Evolutionary conservation across 805 yeast genomes (phyloP), one percentile per base, ranked within the genome.

Genomic region (Yarrowia sp.): DNA sequence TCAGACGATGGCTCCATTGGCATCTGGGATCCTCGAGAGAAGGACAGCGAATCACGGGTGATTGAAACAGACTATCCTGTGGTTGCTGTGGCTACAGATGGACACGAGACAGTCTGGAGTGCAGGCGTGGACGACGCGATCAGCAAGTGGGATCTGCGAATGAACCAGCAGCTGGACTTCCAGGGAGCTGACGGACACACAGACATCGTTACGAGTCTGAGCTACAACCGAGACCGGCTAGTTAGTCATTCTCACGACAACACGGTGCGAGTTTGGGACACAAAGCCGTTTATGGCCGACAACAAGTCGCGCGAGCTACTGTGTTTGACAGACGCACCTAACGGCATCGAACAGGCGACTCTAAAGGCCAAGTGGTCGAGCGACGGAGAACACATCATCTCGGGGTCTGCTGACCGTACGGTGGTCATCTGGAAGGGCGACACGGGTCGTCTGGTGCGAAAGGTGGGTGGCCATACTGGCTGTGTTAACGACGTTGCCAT

Each of bases 81-180:
- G 0, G 71, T 87, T 19, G 76, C 88, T 0, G 81, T 82, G 6
- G 79, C 77, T 7, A 67, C 74, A 63, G 78, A 66, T 67, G 67
- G 70, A 2, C 84, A 81, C 1, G 70, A 73, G 14, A 71, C 74
- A 13, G 67, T 86, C 4, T 88, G 77, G 66, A 77, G 83, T 5
- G 76, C 86, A 0, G 96, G 96, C 0, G 80, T 89, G 2, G 93
- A 89, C 65, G 86, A 90, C 0, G 74, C 77, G 0, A 78, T 89
- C 0, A 69, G 74, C 41, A 85, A 84, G 2, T 85, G 80, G 74
- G 96, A 89, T 68, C 53, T 82, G 7, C 72, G 90, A 61, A 71
- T 76, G 3, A 62, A 75, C 5, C 72, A 73, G 0, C 63, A 66
- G 6, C 9, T 29, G 16, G 35, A 33, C 1, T 33, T 42, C 42